A percentile compares a stretch with the other conserved stretches of the same genome.
Conservation (phyloP, 2,329 filamentous ascomycete genomes). For the Alternaria arbusti region DNA sequence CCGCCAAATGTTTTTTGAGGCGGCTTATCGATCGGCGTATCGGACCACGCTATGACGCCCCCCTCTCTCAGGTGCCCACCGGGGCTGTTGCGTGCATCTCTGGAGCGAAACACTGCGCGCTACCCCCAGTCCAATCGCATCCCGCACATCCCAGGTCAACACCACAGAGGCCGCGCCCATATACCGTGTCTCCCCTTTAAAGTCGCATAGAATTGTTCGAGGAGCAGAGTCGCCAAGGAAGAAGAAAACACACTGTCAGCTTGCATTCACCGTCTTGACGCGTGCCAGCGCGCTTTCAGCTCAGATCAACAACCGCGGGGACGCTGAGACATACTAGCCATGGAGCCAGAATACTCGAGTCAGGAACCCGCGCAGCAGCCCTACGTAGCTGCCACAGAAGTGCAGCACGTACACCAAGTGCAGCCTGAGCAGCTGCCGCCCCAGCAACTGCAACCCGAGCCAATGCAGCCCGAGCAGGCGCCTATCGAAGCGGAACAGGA, state of each 20-base stretch:
- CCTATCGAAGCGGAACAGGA: constrained; percentile 22
- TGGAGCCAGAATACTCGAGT: constrained; percentile 11
- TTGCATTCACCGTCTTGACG: constrained; percentile 25
- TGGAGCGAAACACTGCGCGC: constrained; percentile 7
- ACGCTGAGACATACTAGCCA: constrained; percentile 12
- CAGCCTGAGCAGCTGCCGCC: constrained; percentile 27
- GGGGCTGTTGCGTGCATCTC: background rate
- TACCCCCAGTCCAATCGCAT: constrained; percentile 16
- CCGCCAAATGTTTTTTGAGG: constrained; percentile 28
- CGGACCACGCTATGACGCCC: constrained; percentile 6
- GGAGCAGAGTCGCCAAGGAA: background rate
- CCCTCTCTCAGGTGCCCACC: constrained; percentile 1
- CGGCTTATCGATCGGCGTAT: constrained; percentile 14
- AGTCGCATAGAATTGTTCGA: background rate
- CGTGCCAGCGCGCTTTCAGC: constrained; percentile 30
- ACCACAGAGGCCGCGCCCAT: constrained; percentile 8
- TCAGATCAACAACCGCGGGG: constrained; percentile 26
- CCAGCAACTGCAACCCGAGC: constrained; percentile 33
- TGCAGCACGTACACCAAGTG: constrained; percentile 11
- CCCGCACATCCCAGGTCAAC: constrained; percentile 24
- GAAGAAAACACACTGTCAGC: background rate
- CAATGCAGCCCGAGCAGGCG: constrained; percentile 2
- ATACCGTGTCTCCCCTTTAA: background rate
- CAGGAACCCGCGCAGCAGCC: constrained; percentile 15
- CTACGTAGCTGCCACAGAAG: constrained; percentile 19